Evolutionary conservation across 164 flowering plant genomes (phyloP).

Genomic region (Macadamia tetraphylla): DNA sequence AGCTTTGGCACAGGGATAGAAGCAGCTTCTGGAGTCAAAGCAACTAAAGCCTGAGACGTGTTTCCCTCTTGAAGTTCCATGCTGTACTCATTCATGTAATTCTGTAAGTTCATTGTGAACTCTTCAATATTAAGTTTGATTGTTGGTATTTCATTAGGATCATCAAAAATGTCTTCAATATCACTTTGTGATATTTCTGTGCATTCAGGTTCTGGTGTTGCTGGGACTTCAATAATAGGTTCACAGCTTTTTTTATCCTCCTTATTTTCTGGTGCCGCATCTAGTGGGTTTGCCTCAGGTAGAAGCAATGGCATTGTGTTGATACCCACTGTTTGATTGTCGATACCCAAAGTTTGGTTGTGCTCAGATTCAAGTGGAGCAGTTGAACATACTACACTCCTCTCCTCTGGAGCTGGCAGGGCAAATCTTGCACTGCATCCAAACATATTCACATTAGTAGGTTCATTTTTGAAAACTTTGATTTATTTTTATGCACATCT

Average conservation of each 20-base stretch:
- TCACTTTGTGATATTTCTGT: constrained; percentile 40
- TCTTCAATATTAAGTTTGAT: constrained; percentile 69
- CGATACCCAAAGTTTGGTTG: constrained; percentile 13
- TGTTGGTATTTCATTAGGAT: constrained; percentile 83
- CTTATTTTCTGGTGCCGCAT: constrained; percentile 8
- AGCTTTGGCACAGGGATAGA: constrained; percentile 58
- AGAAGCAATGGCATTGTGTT: constrained; percentile 27
- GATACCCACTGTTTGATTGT: constrained; percentile 11
- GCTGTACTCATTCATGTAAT: constrained; percentile 45
- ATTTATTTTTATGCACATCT: neutral
- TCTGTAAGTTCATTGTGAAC: constrained; percentile 62
- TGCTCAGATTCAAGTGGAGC: constrained; percentile 24
- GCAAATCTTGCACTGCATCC: constrained; percentile 83
- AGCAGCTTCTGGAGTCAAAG: constrained; percentile 48
- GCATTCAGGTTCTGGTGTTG: constrained; percentile 64
- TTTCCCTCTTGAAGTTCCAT: constrained; percentile 69
- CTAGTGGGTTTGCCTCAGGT: constrained; percentile 17
- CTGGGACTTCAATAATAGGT: constrained; percentile 76
- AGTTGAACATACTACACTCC: constrained; percentile 42
- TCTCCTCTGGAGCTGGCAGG: constrained; percentile 84
- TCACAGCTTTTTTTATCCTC: constrained; percentile 15
- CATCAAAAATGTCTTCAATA: constrained; percentile 70
- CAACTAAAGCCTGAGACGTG: constrained; percentile 69
- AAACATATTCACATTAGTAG: constrained; percentile 9
- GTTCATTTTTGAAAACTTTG: constrained; percentile 1